phyloP scores from a whole-genome alignment of 2,329 filamentous ascomycete genomes.

The Plectosphaerella cucumerina region DNA sequence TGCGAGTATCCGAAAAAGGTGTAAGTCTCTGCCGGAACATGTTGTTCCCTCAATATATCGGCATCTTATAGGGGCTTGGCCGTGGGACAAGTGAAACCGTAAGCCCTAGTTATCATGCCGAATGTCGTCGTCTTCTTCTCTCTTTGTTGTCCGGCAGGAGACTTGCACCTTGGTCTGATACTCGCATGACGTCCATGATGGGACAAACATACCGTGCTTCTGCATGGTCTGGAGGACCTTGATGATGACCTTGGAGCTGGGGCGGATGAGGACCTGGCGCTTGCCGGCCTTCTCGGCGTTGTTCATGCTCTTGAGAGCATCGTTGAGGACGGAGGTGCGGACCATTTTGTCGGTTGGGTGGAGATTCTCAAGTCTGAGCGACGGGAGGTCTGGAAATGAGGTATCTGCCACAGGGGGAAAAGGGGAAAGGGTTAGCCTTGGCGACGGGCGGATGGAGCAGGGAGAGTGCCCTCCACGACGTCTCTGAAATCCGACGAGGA shows the following conservation, averaged over 20 bases:
- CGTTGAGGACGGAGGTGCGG: constrained; percentile 98
- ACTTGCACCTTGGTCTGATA: too few relatives aligned
- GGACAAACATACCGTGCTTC: constrained; percentile 78
- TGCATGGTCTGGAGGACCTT: constrained; percentile 99
- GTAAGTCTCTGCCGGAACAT: constrained; percentile 81
- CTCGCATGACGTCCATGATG: not conserved
- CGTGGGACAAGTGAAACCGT: constrained; percentile 75
- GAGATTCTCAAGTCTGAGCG: constrained; percentile 73
- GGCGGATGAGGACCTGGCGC: constrained; percentile 97
- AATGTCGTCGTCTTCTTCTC: constrained; percentile 35
- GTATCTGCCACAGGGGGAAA: constrained; percentile 49
- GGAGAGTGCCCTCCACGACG: constrained; percentile 62
- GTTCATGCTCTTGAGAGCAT: constrained; percentile 99
- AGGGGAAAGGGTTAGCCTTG: constrained; percentile 53
- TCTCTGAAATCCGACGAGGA: constrained; percentile 40
- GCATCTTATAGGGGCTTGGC: constrained; percentile 99
- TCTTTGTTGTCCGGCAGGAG: constrained; percentile 3
- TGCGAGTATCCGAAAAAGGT: constrained; percentile 70
- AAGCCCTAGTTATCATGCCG: constrained; percentile 99
- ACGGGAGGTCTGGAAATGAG: constrained; percentile 49
- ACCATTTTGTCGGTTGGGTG: constrained; percentile 80
- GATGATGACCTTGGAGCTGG: constrained; percentile 98
- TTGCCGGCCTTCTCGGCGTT: constrained; percentile 99
- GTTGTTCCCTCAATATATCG: constrained; percentile 98
- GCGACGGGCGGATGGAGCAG: constrained; percentile 51